A percentile compares a stretch with the other conserved stretches of the same genome.
phyloP scores from a whole-genome alignment of 208 protist genomes.

The Trypanosomatidae sp. region DNA sequence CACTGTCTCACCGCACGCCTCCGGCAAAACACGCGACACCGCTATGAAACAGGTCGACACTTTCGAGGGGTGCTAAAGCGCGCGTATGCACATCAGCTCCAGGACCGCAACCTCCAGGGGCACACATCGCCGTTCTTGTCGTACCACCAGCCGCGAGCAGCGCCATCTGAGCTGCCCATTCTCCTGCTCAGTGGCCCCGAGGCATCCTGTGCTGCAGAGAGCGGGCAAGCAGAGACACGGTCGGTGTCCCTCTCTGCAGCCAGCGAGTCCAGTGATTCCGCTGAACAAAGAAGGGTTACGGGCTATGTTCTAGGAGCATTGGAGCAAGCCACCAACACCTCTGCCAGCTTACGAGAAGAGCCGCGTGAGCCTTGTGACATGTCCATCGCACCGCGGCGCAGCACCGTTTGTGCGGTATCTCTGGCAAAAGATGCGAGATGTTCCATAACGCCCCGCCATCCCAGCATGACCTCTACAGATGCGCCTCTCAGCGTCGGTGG shows the following conservation, averaged over 20 bases:
- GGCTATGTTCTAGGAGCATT: not conserved
- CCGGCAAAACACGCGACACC: not conserved
- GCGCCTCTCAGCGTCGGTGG: not conserved
- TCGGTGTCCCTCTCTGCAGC: not conserved
- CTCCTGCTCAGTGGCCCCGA: not conserved
- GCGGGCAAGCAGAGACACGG: not conserved
- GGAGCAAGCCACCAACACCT: not conserved
- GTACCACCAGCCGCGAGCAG: not conserved
- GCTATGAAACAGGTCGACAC: not conserved
- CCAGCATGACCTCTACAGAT: not conserved
- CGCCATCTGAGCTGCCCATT: not conserved
- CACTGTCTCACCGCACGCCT: conserved; percentile 1
- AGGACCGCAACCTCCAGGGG: not conserved
- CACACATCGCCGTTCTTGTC: not conserved
- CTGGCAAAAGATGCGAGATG: not conserved
- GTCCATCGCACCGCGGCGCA: not conserved
- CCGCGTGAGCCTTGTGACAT: not conserved
- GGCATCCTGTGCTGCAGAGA: not conserved
- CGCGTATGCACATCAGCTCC: conserved; percentile 5
- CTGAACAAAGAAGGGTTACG: not conserved
- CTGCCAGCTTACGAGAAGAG: not conserved
- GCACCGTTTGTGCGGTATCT: not conserved
- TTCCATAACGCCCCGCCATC: not conserved
- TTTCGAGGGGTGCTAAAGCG: not conserved
- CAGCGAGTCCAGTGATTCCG: not conserved